phyloP scores from a whole-genome alignment of 495 filamentous ascomycete genomes.

The Tuber microsphaerosporum region DNA sequence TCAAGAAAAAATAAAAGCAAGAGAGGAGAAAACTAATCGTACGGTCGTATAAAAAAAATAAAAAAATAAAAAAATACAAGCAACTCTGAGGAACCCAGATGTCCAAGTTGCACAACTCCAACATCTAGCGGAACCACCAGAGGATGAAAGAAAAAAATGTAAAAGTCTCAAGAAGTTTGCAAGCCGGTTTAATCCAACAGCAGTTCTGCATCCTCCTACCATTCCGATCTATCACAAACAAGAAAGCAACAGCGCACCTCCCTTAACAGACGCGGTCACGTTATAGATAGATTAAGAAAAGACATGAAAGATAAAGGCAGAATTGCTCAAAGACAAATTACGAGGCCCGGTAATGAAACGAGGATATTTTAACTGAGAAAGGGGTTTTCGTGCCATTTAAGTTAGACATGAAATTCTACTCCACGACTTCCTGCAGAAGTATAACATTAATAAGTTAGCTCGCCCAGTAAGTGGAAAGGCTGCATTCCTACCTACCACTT shows the following conservation, averaged over 20 bases:
- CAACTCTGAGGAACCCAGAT: slow-evolving; percentile 18
- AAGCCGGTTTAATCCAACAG: slow-evolving; percentile 19
- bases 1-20: slow-evolving; percentile 26
- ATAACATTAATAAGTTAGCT: slow-evolving; percentile 17
- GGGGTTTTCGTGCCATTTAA: slow-evolving; percentile 28
- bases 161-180: slow-evolving; percentile 12
- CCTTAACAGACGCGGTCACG: not conserved
- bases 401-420: slow-evolving; percentile 22
- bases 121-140: slow-evolving; percentile 6
- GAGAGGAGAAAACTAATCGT: slow-evolving; percentile 37
- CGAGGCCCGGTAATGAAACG: not conserved
- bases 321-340: slow-evolving; percentile 9
- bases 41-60: slow-evolving; percentile 29
- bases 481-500: slow-evolving; percentile 9
- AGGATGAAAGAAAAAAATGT: slow-evolving; percentile 15
- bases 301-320: slow-evolving; percentile 7
- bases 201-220: slow-evolving; percentile 34
- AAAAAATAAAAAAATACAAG: slow-evolving; percentile 17
- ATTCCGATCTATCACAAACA: slow-evolving; percentile 39
- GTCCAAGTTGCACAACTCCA: not conserved
- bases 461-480: not conserved
- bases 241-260: slow-evolving; percentile 29
- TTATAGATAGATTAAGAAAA: not conserved
- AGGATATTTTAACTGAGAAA: slow-evolving; percentile 21
- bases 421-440: slow-evolving; percentile 6